These are phyloP conservation scores for Waltiozyma sp. DNA, from an alignment of 1,139 yeast species.

Conservation along the genomic window DNA sequence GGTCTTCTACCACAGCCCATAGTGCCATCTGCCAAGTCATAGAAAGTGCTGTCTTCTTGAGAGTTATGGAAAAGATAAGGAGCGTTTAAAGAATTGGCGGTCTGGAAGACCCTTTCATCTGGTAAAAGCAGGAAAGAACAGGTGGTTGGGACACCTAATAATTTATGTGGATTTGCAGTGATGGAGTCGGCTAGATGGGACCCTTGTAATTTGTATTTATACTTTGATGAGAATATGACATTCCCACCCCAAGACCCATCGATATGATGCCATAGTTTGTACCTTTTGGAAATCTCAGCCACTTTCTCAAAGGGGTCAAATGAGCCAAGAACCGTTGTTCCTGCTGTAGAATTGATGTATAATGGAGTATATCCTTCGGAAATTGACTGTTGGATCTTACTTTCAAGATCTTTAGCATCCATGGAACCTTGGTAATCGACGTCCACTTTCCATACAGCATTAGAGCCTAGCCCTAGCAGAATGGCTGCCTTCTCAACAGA, in stretches of 20 bases:
- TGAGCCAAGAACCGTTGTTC: slow-evolving; percentile 83
- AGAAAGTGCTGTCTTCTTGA: slow-evolving; percentile 32
- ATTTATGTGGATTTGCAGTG: slow-evolving; percentile 79
- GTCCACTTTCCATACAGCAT: slow-evolving; percentile 51
- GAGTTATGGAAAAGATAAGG: slow-evolving; percentile 71
- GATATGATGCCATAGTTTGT: slow-evolving; percentile 65
- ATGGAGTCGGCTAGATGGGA: slow-evolving; percentile 62
- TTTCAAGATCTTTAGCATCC: slow-evolving; percentile 37
- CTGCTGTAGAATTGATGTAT: slow-evolving; percentile 76
- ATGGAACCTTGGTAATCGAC: slow-evolving; percentile 49
- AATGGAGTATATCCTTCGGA: slow-evolving; percentile 58
- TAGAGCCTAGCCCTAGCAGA: slow-evolving; percentile 59
- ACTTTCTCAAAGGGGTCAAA: slow-evolving; percentile 59
- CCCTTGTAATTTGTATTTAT: slow-evolving; percentile 42
- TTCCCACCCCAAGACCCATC: slow-evolving; percentile 95
- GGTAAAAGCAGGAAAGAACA: slow-evolving; percentile 74
- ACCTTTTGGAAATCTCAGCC: slow-evolving; percentile 38
- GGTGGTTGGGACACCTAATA: slow-evolving; percentile 85
- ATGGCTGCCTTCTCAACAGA: slow-evolving; percentile 79
- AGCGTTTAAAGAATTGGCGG: slow-evolving; percentile 67
- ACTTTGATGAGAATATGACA: slow-evolving; percentile 51
- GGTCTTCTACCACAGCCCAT: slow-evolving; percentile 91
- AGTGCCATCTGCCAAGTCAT: slow-evolving; percentile 80
- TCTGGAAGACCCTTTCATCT: slow-evolving; percentile 51
- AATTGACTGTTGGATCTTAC: slow-evolving; percentile 31